Evolutionary conservation across 345 rosid species (phyloP), one percentile per base, ranked within the genome.

Genomic region (Bretschneidera sinensis): DNA sequence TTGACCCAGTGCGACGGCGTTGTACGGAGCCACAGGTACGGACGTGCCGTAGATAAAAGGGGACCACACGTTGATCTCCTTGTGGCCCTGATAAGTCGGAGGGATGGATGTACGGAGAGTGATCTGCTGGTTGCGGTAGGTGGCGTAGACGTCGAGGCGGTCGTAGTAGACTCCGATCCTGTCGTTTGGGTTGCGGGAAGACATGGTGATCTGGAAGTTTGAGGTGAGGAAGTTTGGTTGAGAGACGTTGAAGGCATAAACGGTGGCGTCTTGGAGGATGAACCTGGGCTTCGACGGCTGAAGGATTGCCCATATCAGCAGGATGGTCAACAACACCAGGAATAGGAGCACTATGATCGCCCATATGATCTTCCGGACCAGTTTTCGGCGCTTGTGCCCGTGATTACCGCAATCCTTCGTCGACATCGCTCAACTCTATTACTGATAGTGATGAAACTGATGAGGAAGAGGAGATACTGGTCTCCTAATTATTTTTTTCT

Each of bases 231-330:
- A 53, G 77, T 85, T 88, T 0, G 96, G 91, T 13, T 55, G 50
- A 11, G 99, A 66, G 71, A 81, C 59, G 83, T 91, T 95, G 88
- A 95, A 95, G 74, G 72, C 77, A 71, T 70, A 83, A 65, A 95
- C 88, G 72, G 97, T 95, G 70, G 83, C 89, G 80, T 95, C 96
- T 71, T 88, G 97, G 74, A 95, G 85, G 74, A 83, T 4, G 83
- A 95, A 91, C 0, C 60, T 61, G n/a, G 97, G 99, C 43, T 95
- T 95, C n/a, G 65, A 49, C 0, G 99, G 99, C 18, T 79, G 89
- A 68, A 91, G 92, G 60, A 91, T 77, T 63, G 96, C 96, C 96
- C 96, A 95, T 13, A 82, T 55, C 7, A 95, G 65, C 63, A 95
- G 85, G 70, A 91, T 69, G 1, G 75, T 74, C 63, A 88, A 21